Base-by-base conservation (phyloP, 2,329 filamentous ascomycete genomes). In the Incumbomyces delicatus region DNA sequence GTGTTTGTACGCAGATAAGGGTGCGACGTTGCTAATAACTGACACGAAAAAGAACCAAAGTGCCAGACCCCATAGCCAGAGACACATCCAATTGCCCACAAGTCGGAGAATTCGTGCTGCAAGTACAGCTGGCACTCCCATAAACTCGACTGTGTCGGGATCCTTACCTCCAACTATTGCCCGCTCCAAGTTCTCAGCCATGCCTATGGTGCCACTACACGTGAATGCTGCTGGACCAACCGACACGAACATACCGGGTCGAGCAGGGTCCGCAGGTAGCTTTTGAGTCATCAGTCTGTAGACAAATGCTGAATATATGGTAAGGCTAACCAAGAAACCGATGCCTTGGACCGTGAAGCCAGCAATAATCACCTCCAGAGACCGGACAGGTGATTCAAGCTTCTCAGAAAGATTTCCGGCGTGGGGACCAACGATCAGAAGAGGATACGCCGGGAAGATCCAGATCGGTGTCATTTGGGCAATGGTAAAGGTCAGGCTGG, bases 251-350 rank as follows among this genome's bases (percentile, higher is more conserved):
- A 94, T 87, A 57, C 83, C 86, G 0, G 87, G 87, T 10, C 86
- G 77, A 16, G 87, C 74, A 35, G 76, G 80, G 58, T 90, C 86
- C 46, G 77, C 74, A 0, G 87, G 87, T 0, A 94, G 71, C 58
- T 92, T 92, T 59, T 90, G 84, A 0, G 86, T 90, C 86, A 92
- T 92, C 22, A 94, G 73, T 27, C 87, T 78, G 61, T 92, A 92
- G 41, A 94, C 77, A 60, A 89, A 92, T 41, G 87, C 84, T 1
- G 83, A 78, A 52, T 87, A 88, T 20, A 94, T 85, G 81, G 89
- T 89, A 49, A 90, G 74, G 0, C 74, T 75, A 36, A 82, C 74
- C 53, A 81, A 61, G 57, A 81, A 81, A 1, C 78, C 78, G 41
- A 80, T 75, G n/a, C 78, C 78, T 61, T 82, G 78, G 31, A 81